Evolutionary conservation across 2,329 filamentous ascomycete genomes (phyloP).

Genomic region (Pseudonectria buxi): DNA sequence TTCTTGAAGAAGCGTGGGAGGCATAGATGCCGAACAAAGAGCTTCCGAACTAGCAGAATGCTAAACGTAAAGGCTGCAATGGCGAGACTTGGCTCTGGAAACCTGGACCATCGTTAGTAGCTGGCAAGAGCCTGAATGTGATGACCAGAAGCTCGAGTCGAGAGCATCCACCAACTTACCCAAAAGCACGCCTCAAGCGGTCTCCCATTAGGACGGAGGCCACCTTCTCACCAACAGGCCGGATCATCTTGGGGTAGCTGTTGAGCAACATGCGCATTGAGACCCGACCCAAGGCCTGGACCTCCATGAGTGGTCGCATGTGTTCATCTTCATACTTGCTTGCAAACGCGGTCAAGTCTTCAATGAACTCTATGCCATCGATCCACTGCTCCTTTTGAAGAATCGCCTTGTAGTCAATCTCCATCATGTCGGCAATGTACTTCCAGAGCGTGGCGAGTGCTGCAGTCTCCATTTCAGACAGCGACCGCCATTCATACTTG

Average conservation of each 20-base stretch:
- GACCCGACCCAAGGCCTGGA: conserved; percentile 47
- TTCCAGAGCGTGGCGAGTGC: conserved; percentile 67
- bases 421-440: conserved; percentile 62
- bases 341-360: conserved; percentile 43
- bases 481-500: conserved; percentile 61
- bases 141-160: neutral
- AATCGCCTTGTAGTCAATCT: conserved; percentile 44
- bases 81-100: conserved; percentile 36
- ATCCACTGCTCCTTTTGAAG: conserved; percentile 34
- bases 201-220: conserved; percentile 58
- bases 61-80: conserved; percentile 35
- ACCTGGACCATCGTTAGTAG: conserved; percentile 25
- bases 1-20: conserved; percentile 48
- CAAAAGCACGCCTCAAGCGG: conserved; percentile 56
- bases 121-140: neutral
- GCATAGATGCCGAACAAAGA: conserved; percentile 50
- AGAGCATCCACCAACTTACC: conserved; percentile 36
- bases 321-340: conserved; percentile 49
- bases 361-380: conserved; percentile 45
- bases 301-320: conserved; percentile 49
- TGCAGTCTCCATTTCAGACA: conserved; percentile 62
- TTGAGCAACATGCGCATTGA: conserved; percentile 56
- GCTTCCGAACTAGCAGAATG: conserved; percentile 45
- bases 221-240: conserved; percentile 41
- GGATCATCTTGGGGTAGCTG: conserved; percentile 39